These are phyloP conservation scores for Botrytis galanthina DNA, from an alignment of 2,329 filamentous ascomycete genomes.

Conservation along the genomic window DNA sequence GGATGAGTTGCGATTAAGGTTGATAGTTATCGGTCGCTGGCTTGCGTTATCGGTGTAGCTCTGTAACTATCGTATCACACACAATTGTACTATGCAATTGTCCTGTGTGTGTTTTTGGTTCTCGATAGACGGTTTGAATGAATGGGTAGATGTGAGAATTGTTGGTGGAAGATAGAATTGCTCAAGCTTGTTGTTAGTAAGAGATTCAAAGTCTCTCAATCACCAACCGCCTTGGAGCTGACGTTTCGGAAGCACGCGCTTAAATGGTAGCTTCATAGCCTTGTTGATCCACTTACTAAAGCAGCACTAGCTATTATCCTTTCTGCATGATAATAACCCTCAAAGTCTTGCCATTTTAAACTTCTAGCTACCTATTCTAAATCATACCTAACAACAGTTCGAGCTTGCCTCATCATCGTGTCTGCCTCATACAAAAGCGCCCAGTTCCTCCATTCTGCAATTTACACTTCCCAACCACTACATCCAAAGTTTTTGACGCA, in stretches of 20 bases:
- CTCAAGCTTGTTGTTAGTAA: background rate
- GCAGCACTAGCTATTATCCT: background rate
- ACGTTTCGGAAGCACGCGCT: conserved; percentile 18
- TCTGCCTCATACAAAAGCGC: conserved; percentile 32
- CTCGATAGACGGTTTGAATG: background rate
- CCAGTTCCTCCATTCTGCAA: conserved; percentile 7
- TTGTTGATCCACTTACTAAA: background rate
- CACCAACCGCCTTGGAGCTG: conserved; percentile 4
- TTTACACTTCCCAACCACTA: conserved; percentile 15
- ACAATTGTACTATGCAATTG: background rate
- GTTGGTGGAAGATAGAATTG: background rate
- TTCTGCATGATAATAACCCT: fast-evolving
- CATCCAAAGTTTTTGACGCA: conserved; percentile 1
- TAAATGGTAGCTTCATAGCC: background rate
- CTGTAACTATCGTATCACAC: background rate
- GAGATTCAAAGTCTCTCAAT: background rate
- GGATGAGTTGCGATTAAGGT: background rate
- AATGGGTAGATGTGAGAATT: background rate
- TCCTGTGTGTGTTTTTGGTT: background rate
- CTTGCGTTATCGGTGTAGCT: background rate
- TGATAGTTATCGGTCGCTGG: background rate
- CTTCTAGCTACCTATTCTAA: background rate
- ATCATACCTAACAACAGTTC: conserved; percentile 19
- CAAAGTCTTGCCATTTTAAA: background rate
- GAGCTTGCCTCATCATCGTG: conserved; percentile 39